Percentiles rank a stretch among this genome's conserved stretches.
Evolutionary conservation across 2,329 filamentous ascomycete species (phyloP).

Genomic region (Penicillium sp.): DNA sequence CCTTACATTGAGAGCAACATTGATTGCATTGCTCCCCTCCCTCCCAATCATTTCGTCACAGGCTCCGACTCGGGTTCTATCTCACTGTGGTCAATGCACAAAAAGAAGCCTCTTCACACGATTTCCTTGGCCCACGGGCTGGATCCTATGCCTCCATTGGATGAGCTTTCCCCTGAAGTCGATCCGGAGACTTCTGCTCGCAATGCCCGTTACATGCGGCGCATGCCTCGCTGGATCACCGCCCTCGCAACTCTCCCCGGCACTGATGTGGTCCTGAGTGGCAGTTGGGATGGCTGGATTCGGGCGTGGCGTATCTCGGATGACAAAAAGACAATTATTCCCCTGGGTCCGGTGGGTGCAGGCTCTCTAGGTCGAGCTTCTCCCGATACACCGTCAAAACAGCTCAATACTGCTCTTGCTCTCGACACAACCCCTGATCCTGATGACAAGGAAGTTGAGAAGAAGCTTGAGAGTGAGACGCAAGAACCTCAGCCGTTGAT

Average conservation of each 20-base stretch:
- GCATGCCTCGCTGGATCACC: conserved; percentile 82
- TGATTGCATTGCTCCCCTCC: conserved; percentile 87
- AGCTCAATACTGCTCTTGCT: conserved; percentile 40
- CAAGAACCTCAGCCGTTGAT: conserved; percentile 49
- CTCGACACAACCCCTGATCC: conserved; percentile 35
- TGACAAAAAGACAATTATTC: conserved; percentile 78
- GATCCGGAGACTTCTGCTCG: conserved; percentile 57
- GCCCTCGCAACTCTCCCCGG: conserved; percentile 84
- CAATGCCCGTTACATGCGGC: conserved; percentile 55
- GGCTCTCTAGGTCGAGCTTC: conserved; percentile 20
- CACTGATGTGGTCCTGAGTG: conserved; percentile 85
- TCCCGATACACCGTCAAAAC: conserved; percentile 37
- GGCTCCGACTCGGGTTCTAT: conserved; percentile 89
- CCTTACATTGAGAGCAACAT: conserved; percentile 76
- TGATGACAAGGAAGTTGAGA: conserved; percentile 30
- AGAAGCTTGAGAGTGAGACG: conserved; percentile 23
- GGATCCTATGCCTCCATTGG: conserved; percentile 69
- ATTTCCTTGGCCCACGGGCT: conserved; percentile 82
- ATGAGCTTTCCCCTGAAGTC: conserved; percentile 75
- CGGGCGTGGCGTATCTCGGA: conserved; percentile 82
- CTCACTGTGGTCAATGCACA: conserved; percentile 83
- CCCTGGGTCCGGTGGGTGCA: conserved; percentile 67
- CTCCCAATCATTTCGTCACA: conserved; percentile 89
- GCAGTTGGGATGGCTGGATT: conserved; percentile 91
- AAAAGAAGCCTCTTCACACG: conserved; percentile 91